Percentiles rank a stretch among this genome's conserved stretches.
phyloP scores from a whole-genome alignment of 257 asterid species.

The Orobanche coerulescens region DNA sequence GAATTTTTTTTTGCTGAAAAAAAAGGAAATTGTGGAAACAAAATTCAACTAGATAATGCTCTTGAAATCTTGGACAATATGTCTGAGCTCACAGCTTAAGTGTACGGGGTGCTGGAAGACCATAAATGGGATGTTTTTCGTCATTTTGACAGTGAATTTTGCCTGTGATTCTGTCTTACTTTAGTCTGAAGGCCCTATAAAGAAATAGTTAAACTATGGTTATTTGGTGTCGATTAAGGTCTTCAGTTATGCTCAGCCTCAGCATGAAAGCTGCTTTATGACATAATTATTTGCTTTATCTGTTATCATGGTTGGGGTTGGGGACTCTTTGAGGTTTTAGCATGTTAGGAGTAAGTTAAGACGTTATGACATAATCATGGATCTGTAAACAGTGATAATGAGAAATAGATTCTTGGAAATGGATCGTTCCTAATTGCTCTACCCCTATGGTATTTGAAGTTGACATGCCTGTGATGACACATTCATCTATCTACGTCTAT shows the following conservation, averaged over 20 bases:
- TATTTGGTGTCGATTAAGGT: not conserved
- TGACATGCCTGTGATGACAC: not conserved
- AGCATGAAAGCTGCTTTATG: slow-evolving; percentile 6
- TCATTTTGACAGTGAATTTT: slow-evolving; percentile 7
- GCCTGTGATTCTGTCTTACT: slow-evolving; percentile 1
- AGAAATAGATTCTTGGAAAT: not conserved
- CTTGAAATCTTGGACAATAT: slow-evolving; percentile 1
- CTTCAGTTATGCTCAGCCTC: slow-evolving; percentile 2
- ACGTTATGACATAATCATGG: not conserved
- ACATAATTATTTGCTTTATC: slow-evolving; percentile 7
- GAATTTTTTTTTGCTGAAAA: too few species aligned
- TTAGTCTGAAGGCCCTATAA: not conserved
- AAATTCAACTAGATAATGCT: not conserved
- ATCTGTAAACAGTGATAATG: not conserved
- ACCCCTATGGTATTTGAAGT: slow-evolving; percentile 1
- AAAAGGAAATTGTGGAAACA: not conserved
- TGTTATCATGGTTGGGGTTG: not conserved
- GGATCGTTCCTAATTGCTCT: slow-evolving; percentile 5
- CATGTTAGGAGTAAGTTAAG: slow-evolving; percentile 3
- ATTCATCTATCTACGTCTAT: not conserved
- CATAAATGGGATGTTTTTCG: not conserved
- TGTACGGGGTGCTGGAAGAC: slow-evolving; percentile 6
- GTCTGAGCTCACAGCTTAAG: not conserved
- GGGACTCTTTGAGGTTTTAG: not conserved
- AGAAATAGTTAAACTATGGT: slow-evolving; percentile 1